Evolutionary conservation across 1,284 basidiomycete species (phyloP), one percentile per base, ranked within the genome.

Genomic region (Leccinum ponderosum): DNA sequence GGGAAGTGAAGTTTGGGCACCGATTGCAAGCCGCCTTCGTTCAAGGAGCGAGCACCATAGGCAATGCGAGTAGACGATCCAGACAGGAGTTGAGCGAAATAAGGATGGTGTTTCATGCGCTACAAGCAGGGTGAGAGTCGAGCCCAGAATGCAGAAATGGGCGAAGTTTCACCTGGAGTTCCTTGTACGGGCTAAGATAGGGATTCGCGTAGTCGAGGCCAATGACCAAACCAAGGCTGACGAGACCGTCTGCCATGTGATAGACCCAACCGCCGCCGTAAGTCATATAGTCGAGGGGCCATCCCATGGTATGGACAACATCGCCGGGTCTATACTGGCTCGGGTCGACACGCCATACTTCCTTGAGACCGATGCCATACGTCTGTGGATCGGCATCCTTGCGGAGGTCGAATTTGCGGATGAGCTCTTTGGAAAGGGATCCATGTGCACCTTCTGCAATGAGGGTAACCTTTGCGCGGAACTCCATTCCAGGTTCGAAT

Each of bases 91-190:
- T 87, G 80, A 35, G 87, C 82, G 77, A 96, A 94, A 75, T 94
- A 91, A 0, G 97, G 95, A 73, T 99, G 97, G 75, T 98, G 97
- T 79, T 99, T 99, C 89, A 98, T 93, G 58, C 93, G 87, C 91
- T 96, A 70, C 52, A 42, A 58, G 25, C 37, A 14, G 37, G 60
- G 47, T 68, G 52, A 64, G 57, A 14, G 9, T n/a, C 3, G 33
- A 59, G 15, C 22, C 6, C n/a, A 33, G 31, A 31, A 51, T 51
- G 55, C 9, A 12, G 44, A 53, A 5, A n/a, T 70, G 27, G 0
- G 15, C 5, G 1, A 59, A 42, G 5, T 1, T 83, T 66, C 68
- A 89, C 93, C 84, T 98, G 96, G 44, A 99, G 86, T 76, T 98
- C 97, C 57, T 89, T 85, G 77, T 95, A 98, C 1, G 97, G 97